Evolutionary conservation across 768 basidiomycete species (phyloP).

Genomic region (Zangia roseola): DNA sequence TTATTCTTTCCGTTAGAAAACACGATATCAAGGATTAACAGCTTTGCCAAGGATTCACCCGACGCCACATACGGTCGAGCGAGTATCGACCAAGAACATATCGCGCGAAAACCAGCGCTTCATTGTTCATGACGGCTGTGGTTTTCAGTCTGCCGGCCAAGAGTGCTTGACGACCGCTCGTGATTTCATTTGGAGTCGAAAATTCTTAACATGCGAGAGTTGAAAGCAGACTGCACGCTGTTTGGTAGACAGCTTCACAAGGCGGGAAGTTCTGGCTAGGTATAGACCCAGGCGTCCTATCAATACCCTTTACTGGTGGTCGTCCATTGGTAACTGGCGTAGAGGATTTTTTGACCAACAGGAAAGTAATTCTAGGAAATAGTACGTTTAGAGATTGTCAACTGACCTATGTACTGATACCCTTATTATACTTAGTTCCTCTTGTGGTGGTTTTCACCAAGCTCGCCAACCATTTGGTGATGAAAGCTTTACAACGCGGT

Average conservation of each 20-base stretch:
- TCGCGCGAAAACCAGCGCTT: not conserved
- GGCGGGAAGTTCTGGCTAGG: too few relatives aligned
- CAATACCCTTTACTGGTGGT: not conserved
- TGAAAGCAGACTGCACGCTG: not conserved
- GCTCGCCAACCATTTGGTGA: not conserved
- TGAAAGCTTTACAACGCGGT: not conserved
- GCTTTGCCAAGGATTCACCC: not conserved
- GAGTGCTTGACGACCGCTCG: not conserved
- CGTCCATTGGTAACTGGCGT: not conserved
- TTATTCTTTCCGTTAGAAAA: too few relatives aligned
- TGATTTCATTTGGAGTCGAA: not conserved
- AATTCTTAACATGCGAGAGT: not conserved
- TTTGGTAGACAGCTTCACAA: not conserved
- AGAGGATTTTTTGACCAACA: not conserved
- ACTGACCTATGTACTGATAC: not conserved
- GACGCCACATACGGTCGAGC: not conserved
- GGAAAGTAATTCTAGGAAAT: conserved; percentile 4
- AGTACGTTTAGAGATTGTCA: not conserved
- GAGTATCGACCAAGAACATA: not conserved
- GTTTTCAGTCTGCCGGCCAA: not conserved
- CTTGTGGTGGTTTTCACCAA: conserved; percentile 9
- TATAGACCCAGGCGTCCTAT: not conserved
- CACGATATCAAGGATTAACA: too few relatives aligned
- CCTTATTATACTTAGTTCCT: conserved; percentile 5
- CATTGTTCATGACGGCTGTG: not conserved